Evolutionary conservation across 495 filamentous ascomycete species (phyloP).

Genomic region (Tuber magnatum): DNA sequence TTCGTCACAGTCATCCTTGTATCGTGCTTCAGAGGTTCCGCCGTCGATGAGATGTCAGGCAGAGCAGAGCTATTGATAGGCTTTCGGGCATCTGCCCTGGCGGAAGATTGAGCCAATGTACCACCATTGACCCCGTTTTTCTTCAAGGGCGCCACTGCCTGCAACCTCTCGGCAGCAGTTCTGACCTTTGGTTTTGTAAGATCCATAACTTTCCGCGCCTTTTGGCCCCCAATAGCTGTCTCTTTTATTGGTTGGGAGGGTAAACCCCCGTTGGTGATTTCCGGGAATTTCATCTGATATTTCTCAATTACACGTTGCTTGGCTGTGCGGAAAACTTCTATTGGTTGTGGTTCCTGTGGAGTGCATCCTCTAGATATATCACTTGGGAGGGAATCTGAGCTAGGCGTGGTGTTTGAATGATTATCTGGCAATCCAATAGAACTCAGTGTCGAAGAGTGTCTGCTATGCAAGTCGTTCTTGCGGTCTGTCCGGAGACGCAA

Average conservation of each 20-base stretch:
- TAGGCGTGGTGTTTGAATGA: neutral
- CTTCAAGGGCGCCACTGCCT: constrained; percentile 19
- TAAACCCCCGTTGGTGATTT: neutral
- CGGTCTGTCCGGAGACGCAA: neutral
- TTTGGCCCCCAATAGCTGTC: constrained; percentile 1
- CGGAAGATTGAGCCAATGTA: neutral
- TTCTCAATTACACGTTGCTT: constrained; percentile 14
- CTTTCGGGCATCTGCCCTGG: neutral
- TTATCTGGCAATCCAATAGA: neutral
- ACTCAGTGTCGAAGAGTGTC: neutral
- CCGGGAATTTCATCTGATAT: constrained; percentile 27
- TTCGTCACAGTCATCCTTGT: neutral
- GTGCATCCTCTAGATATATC: neutral
- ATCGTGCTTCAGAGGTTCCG: neutral
- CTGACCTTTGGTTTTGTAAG: constrained; percentile 11
- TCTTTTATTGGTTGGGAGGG: constrained; percentile 15
- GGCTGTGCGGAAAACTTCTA: neutral
- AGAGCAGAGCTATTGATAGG: neutral
- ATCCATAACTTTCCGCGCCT: neutral
- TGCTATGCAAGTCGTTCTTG: neutral
- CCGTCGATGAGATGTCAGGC: neutral
- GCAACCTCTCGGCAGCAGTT: constrained; percentile 15
- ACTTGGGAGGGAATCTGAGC: neutral
- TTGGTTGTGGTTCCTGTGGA: neutral
- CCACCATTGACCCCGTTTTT: neutral